Evolutionary conservation across 176 grass and related monocot genomes (phyloP).

Genomic region (Oryza meyeriana): DNA sequence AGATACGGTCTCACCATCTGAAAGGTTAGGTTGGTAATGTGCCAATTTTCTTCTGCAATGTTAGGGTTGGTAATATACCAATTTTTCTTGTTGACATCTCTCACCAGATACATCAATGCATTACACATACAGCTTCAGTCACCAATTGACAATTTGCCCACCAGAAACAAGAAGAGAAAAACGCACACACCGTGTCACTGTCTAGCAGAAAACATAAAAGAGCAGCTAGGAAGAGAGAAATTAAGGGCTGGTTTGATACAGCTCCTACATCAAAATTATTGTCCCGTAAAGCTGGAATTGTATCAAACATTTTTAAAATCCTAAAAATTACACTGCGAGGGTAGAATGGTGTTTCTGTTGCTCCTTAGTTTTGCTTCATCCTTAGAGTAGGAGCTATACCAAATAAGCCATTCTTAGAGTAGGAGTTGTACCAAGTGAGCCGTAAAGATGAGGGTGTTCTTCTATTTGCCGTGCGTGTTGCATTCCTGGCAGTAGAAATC

Average conservation of each 20-base stretch:
- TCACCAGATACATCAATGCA: not conserved
- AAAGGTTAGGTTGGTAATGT: not conserved
- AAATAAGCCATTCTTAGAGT: too few species aligned
- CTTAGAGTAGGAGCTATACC: too few species aligned
- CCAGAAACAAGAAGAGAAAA: not conserved
- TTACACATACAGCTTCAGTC: not conserved
- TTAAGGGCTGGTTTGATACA: too few species aligned
- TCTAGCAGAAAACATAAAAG: too few species aligned
- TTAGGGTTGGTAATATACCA: too few species aligned
- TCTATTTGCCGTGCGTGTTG: conserved; percentile 31
- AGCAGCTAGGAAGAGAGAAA: not conserved
- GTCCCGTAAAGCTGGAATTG: too few species aligned
- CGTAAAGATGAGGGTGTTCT: not conserved
- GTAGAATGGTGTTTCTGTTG: too few species aligned
- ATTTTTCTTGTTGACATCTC: not conserved
- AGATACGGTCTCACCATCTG: not conserved
- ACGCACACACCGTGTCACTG: not conserved
- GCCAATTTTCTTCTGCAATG: not conserved
- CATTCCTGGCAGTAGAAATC: conserved; percentile 53
- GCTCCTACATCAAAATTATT: too few species aligned
- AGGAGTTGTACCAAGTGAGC: too few species aligned
- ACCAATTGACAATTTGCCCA: not conserved
- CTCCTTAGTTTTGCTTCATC: too few species aligned
- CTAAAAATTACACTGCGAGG: too few species aligned
- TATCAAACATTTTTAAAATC: too few species aligned